phyloP scores from a whole-genome alignment of 1,284 basidiomycete species.

The Apiotrichum porosum region DNA sequence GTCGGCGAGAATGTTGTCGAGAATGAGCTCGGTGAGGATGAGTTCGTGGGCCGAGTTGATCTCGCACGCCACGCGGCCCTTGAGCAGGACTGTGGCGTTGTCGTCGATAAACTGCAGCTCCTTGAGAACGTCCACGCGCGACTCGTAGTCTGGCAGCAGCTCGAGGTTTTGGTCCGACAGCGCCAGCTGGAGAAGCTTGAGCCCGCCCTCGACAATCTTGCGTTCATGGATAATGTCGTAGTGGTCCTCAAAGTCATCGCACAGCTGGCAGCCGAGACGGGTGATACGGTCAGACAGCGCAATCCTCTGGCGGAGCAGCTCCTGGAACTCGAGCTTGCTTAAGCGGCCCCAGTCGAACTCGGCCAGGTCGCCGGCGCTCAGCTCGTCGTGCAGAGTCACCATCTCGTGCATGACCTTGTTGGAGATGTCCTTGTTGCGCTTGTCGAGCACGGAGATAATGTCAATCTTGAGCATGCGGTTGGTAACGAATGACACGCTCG shows the following conservation, averaged over 20 bases:
- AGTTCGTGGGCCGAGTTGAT: constrained; percentile 97
- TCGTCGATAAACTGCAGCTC: constrained; percentile 89
- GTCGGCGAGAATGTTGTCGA: constrained; percentile 85
- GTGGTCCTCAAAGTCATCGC: constrained; percentile 63
- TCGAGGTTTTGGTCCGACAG: constrained; percentile 96
- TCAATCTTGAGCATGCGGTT: constrained; percentile 71
- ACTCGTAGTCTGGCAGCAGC: constrained; percentile 94
- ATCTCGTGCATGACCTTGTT: constrained; percentile 47
- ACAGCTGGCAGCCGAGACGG: constrained; percentile 56
- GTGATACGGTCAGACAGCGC: constrained; percentile 52
- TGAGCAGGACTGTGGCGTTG: constrained; percentile 87
- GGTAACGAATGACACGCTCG: constrained; percentile 74
- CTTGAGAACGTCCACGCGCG: constrained; percentile 84
- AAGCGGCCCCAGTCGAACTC: constrained; percentile 83
- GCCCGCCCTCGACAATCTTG: constrained; percentile 66
- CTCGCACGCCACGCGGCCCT: constrained; percentile 98
- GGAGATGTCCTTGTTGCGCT: constrained; percentile 56
- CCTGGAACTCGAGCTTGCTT: constrained; percentile 87
- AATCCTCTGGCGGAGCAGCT: constrained; percentile 63
- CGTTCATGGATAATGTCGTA: constrained; percentile 69
- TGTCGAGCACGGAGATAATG: constrained; percentile 51
- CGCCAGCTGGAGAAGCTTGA: constrained; percentile 68
- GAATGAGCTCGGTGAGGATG: constrained; percentile 90
- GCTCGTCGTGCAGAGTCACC: constrained; percentile 56
- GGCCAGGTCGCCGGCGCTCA: constrained; percentile 53